A percentile compares a stretch with the other conserved stretches of the same genome.
phyloP scores from a whole-genome alignment of 1,284 basidiomycete species.

The Heterobasidion annosum region DNA sequence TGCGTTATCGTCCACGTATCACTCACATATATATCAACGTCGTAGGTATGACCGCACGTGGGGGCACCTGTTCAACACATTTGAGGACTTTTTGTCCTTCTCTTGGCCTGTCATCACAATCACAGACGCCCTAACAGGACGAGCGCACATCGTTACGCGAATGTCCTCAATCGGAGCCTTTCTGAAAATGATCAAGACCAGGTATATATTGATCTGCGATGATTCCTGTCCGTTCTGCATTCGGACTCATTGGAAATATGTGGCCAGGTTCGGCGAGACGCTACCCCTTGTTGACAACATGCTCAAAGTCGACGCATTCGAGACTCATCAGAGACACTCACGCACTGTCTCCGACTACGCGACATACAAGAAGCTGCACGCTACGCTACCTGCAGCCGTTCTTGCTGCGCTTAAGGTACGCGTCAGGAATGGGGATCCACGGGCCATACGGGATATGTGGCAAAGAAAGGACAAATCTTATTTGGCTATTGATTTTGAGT shows the following conservation, averaged over 20 bases:
- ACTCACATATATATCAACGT: neutral
- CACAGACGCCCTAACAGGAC: constrained; percentile 65
- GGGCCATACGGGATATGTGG: constrained; percentile 64
- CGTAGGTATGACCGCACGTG: constrained; percentile 73
- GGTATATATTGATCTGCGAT: constrained; percentile 25
- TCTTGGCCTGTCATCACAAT: constrained; percentile 81
- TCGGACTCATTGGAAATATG: neutral
- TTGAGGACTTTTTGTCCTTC: constrained; percentile 76
- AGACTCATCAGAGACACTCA: constrained; percentile 57
- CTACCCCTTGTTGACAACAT: constrained; percentile 64
- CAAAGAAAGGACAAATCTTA: constrained; percentile 62
- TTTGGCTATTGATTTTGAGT: constrained; percentile 68
- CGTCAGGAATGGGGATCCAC: constrained; percentile 61
- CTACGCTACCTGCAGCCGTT: constrained; percentile 64
- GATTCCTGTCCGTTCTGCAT: neutral
- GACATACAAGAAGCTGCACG: constrained; percentile 65
- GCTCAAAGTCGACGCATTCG: constrained; percentile 54
- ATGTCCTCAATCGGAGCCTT: constrained; percentile 63
- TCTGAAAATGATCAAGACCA: constrained; percentile 71
- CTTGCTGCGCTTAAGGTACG: constrained; percentile 63
- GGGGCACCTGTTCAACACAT: constrained; percentile 74
- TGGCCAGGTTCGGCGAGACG: constrained; percentile 63
- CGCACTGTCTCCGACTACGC: constrained; percentile 63
- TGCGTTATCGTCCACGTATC: neutral
- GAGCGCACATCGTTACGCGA: constrained; percentile 73